These are phyloP conservation scores for Cyclostephanos invisitatus DNA, from an alignment of 108 stramenopile genomes.

Conservation along the genomic window DNA sequence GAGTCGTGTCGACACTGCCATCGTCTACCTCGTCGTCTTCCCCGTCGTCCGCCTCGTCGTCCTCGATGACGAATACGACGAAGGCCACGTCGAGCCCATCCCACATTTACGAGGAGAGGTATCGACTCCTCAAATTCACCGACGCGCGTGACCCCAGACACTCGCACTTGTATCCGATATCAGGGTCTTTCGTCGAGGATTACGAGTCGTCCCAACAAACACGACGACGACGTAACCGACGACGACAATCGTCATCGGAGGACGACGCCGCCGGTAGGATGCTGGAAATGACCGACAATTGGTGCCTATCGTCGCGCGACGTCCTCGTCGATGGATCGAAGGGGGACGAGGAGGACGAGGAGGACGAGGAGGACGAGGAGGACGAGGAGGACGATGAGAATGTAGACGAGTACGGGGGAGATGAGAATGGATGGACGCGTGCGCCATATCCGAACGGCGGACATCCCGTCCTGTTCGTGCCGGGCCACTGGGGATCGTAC, in stretches of 20 bases:
- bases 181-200: constrained; percentile 30
- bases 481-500: constrained; percentile 83
- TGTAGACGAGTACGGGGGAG: neutral
- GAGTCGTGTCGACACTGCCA: constrained; percentile 25
- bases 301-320: constrained; percentile 22
- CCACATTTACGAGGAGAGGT: constrained; percentile 11
- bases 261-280: constrained; percentile 21
- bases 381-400: too few relatives aligned
- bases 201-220: constrained; percentile 23
- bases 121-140: constrained; percentile 71
- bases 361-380: neutral
- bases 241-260: neutral
- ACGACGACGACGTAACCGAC: neutral
- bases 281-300: constrained; percentile 41
- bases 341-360: too few relatives aligned
- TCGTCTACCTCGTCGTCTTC: neutral
- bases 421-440: constrained; percentile 8
- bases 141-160: constrained; percentile 76
- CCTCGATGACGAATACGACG: neutral
- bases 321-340: constrained; percentile 15
- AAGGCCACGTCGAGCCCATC: too few relatives aligned
- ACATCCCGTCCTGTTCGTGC: constrained; percentile 70
- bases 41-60: constrained; percentile 4
- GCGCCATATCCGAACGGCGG: constrained; percentile 37
- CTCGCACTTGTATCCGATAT: constrained; percentile 29